phyloP scores from a whole-genome alignment of 1,284 basidiomycete genomes.

The Boletellus dicymbophilus region DNA sequence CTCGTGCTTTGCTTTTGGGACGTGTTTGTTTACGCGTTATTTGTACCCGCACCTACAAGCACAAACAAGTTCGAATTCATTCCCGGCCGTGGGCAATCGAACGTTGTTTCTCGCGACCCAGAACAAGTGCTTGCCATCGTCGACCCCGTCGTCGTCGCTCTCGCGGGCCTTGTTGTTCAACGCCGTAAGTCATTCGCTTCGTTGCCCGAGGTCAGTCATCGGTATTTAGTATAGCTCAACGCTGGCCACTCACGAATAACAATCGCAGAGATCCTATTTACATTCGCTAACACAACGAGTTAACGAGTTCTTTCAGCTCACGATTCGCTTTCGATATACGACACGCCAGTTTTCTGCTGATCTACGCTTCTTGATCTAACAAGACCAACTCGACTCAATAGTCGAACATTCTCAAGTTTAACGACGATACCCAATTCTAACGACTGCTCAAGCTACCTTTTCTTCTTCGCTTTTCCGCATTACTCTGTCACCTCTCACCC shows the following conservation, averaged over 20 bases:
- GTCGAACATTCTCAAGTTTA: slow-evolving; percentile 20
- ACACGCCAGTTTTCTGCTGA: slow-evolving; percentile 10
- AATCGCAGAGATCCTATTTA: slow-evolving; percentile 14
- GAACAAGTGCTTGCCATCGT: slow-evolving; percentile 21
- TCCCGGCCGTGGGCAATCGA: background rate
- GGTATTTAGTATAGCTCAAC: background rate
- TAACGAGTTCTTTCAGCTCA: slow-evolving; percentile 27
- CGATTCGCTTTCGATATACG: slow-evolving; percentile 18
- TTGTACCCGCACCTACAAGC: slow-evolving; percentile 26
- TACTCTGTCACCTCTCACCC: too few species aligned
- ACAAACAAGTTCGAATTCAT: slow-evolving; percentile 37
- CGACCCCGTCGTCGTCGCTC: slow-evolving; percentile 14
- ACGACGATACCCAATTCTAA: slow-evolving; percentile 21
- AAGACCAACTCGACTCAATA: slow-evolving; percentile 15
- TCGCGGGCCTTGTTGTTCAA: slow-evolving; percentile 22
- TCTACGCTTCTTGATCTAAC: slow-evolving; percentile 13
- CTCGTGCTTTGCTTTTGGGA: slow-evolving; percentile 22
- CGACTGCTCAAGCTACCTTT: slow-evolving; percentile 18
- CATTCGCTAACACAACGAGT: slow-evolving; percentile 21
- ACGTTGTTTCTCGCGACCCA: slow-evolving; percentile 22
- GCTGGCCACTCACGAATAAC: slow-evolving; percentile 5
- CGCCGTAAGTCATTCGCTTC: slow-evolving; percentile 30
- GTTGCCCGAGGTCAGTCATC: slow-evolving; percentile 23
- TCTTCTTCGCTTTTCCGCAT: background rate
- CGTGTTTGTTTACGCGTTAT: slow-evolving; percentile 35